Evolutionary conservation across 768 basidiomycete genomes (phyloP).

Genomic region (Amanita phalloides): DNA sequence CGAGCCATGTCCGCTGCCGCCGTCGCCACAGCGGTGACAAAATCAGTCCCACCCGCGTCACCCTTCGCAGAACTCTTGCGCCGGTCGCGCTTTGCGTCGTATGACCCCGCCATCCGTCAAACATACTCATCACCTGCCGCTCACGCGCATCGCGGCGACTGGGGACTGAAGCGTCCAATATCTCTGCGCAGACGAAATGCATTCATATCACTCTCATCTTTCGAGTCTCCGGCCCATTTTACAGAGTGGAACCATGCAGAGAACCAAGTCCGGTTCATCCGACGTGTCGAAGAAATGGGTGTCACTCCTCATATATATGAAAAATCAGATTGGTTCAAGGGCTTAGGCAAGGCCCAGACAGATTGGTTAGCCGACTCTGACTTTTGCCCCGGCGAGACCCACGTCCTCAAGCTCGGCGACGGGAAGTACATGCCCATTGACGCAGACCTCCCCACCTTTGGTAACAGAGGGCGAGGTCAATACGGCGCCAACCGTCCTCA

Average conservation of each 20-base stretch:
- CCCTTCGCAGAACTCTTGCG: slow-evolving; percentile 70
- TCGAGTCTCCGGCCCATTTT: slow-evolving; percentile 67
- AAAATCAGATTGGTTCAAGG: slow-evolving; percentile 24
- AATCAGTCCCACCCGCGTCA: slow-evolving; percentile 34
- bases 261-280: slow-evolving; percentile 54
- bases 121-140: slow-evolving; percentile 65
- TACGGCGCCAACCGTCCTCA: slow-evolving; percentile 15
- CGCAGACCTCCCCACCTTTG: slow-evolving; percentile 12
- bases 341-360: slow-evolving; percentile 24
- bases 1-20: slow-evolving; percentile 5
- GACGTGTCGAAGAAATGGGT: slow-evolving; percentile 55
- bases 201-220: slow-evolving; percentile 52
- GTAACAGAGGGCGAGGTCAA: slow-evolving; percentile 14
- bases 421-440: slow-evolving; percentile 9
- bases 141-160: slow-evolving; percentile 68
- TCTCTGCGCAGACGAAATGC: slow-evolving; percentile 52
- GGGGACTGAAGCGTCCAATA: slow-evolving; percentile 79
- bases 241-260: slow-evolving; percentile 70
- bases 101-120: slow-evolving; percentile 66
- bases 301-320: slow-evolving; percentile 20
- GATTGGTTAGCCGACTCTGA: slow-evolving; percentile 24
- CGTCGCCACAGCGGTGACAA: slow-evolving; percentile 10
- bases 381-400: slow-evolving; percentile 19
- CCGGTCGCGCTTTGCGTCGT: slow-evolving; percentile 74
- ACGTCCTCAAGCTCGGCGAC: background rate